Base-by-base conservation (phyloP, 78 protist genomes). In the Polysphondylium violaceum region DNA sequence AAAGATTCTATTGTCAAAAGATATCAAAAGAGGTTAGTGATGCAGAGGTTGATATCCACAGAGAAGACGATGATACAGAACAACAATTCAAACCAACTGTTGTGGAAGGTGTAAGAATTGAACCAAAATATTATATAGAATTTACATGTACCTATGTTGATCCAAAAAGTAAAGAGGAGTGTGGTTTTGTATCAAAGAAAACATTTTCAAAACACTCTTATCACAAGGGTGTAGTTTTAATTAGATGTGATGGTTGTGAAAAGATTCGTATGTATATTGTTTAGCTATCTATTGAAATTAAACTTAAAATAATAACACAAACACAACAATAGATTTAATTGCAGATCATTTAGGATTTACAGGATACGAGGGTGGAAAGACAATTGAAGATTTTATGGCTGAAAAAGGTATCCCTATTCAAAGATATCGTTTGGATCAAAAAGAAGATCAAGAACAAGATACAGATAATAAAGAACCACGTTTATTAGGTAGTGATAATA, bases 211-310 rank as follows among this genome's bases (percentile, higher is more conserved):
- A 83, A 43, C 90, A 83, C 17, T 53, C 79, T n/a, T 83, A 83
- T 69, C 90, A 83, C 59, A 83, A 83, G 59, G 90, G 90, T 58
- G 90, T 83, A 2, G 90, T 83, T 38, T 55, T 83, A 17, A 83
- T 83, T 35, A 44, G 25, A 25, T 83, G 90, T 59, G 90, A 83
- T 21, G 90, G 90, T 58, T 83, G 90, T 69, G 23, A 68, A 35
- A 83, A 83, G 33, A 50, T 63, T 56, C 90, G 87, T 77, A 76
- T 27, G 87, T 76, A 76, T 61, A 33, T 58, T 21, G n/a, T 58
- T 58, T 23, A 58, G 8, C 29, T 59, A n/a, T 60, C 7, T 12
- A 25, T 58, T 58, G 25, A 27, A 27, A 23, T 58, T 27, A 23
- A 23, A 21, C 4, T 1, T 23, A 55, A 21, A 55, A 55, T 23